Conservation (phyloP, 2,329 filamentous ascomycete genomes). For the Nigrospora oryzae region DNA sequence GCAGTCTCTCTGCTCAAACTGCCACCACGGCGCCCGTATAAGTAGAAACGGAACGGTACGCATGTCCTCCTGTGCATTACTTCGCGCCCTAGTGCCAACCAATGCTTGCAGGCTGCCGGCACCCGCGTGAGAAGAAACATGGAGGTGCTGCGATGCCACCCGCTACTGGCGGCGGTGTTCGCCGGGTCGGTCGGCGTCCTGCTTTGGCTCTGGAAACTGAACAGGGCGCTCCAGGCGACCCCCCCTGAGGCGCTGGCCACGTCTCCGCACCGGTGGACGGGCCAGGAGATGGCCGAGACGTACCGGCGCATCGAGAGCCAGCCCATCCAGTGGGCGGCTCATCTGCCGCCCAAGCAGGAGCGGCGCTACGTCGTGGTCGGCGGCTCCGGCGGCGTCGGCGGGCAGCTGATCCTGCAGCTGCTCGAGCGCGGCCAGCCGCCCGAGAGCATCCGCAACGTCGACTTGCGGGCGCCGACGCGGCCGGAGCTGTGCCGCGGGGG, state of each 20-base stretch:
- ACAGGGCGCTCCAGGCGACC: neutral
- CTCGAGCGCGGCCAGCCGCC: conserved; percentile 36
- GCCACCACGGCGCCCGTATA: no score
- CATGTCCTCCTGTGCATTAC: no score
- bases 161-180: neutral
- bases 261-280: conserved; percentile 22
- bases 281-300: conserved; percentile 22
- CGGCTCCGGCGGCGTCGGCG: conserved; percentile 38
- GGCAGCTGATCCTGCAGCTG: conserved; percentile 38
- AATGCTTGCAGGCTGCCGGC: no score
- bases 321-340: conserved; percentile 27
- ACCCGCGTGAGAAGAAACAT: no score
- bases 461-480: conserved; percentile 30
- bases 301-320: conserved; percentile 24
- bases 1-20: no score
- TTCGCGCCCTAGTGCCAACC: no score
- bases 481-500: conserved; percentile 28
- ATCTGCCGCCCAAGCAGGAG: conserved; percentile 28
- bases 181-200: neutral
- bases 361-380: conserved; percentile 37
- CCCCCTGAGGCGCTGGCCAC: conserved; percentile 1
- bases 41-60: no score
- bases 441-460: conserved; percentile 36
- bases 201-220: conserved; percentile 1
- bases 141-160: neutral